Evolutionary conservation across 768 basidiomycete genomes (phyloP), one percentile per base, ranked within the genome.

Genomic region (Auricularia heimuer): DNA sequence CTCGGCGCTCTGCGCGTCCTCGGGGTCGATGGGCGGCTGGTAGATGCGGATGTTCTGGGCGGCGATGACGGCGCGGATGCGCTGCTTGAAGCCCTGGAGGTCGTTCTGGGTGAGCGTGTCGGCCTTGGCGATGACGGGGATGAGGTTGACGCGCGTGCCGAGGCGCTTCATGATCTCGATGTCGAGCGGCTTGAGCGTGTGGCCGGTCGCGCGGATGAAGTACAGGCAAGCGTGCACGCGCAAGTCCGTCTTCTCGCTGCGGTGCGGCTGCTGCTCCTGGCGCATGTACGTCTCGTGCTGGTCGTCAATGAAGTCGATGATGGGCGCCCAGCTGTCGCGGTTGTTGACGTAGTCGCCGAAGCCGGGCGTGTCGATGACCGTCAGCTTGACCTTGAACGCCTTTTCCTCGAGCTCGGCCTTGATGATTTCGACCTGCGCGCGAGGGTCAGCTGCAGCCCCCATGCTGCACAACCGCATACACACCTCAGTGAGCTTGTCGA

Each of bases 271-370:
- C 76, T 99, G 97, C 77, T 99, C 97, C 79, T 99, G 97, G 65
- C 92, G 84, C 92, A 94, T 94, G 74, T 93, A 94, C 12, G 89
- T 89, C 73, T 96, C 92, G 73, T 94, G 92, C 78, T 94, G 92
- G 81, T 94, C 92, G 74, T 94, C 92, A 69, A 97, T 94, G 77
- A 98, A 98, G 77, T 99, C 96, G 74, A 99, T 88, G 70, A 99
- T 98, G 63, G 97, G 97, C 35, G 85, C 83, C 97, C 97, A 99
- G 21, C 93, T 95, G 77, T 98, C 97, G 65, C 93, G 86, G 85
- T 99, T 99, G 91, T 99, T 99, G 79, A 99, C 96, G 73, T 98
- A 98, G 89, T 99, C 97, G 44, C 97, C 97, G 68, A 98, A 99
- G 35, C 97, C 97, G 64, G 97, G 97, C 11, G 96, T 98, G 77